Percentiles rank a stretch among this genome's conserved stretches.
Conservation (phyloP, 192 early-diverging fungal species). For the Mortierella alpina region DNA sequence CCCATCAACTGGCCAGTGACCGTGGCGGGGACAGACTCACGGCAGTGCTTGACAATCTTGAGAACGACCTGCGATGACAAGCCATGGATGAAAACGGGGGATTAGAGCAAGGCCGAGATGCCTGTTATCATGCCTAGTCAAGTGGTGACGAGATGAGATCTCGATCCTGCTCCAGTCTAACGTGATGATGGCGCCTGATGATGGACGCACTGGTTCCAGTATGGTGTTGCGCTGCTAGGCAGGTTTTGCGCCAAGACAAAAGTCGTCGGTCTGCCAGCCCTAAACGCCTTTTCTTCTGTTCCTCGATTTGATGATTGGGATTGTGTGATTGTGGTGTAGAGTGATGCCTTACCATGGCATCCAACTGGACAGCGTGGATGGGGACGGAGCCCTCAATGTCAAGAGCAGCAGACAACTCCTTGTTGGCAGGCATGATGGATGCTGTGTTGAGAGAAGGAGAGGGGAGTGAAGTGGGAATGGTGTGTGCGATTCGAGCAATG, state of each 20-base stretch:
- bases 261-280: too few relatives aligned
- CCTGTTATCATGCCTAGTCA: too few relatives aligned
- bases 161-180: too few relatives aligned
- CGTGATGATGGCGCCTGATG: too few relatives aligned
- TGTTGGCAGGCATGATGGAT: slow-evolving; percentile 48
- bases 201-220: too few relatives aligned
- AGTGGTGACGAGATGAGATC: too few relatives aligned
- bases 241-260: too few relatives aligned
- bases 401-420: slow-evolving; percentile 61
- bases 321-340: background rate
- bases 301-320: background rate
- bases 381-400: slow-evolving; percentile 70
- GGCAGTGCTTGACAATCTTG: slow-evolving; percentile 97
- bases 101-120: background rate
- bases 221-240: background rate
- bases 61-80: slow-evolving; percentile 76
- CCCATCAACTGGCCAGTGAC: slow-evolving; percentile 96
- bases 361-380: slow-evolving; percentile 74
- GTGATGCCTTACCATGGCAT: slow-evolving; percentile 69
- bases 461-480: background rate
- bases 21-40: slow-evolving; percentile 79
- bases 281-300: too few relatives aligned
- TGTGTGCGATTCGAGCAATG: too few relatives aligned
- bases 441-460: slow-evolving; percentile 18
- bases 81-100: background rate